Evolutionary conservation across 2,329 filamentous ascomycete species (phyloP), one percentile per base, ranked within the genome.

Genomic region (Bipolaris gigantea): DNA sequence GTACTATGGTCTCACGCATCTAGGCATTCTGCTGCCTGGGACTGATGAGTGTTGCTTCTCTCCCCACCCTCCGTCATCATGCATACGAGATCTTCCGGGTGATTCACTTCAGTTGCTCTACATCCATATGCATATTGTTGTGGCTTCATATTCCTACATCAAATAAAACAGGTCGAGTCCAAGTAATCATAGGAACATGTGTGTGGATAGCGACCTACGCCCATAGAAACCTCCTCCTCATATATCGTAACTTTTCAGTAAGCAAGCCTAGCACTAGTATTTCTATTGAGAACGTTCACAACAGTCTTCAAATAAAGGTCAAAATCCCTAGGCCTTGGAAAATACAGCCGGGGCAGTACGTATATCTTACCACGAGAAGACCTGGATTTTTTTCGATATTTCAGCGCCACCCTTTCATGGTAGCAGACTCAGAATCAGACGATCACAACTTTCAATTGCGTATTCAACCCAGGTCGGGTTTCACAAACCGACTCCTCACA

Each of bases 181-280:
- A 60, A 25, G 36, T 45, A 15, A 53, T 57, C 6, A 4, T 57
- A 18, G 40, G 16, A 3, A 19, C 32, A 10, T 57, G 18, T 59
- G 41, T 61, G n/a, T 61, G 18, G 48, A 23, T 41, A 33, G 48
- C 25, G 4, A 61, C 45, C 8, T 27, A 27, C 30, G 46, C 39
- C 33, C n/a, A 61, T 15, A 53, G 54, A 40, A 54, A 45, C n/a
- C 3, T n/a, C 16, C 44, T 60, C 18, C 19, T 61, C 8, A 11
- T 60, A 5, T 61, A 61, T 57, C 30, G 42, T n/a, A 61, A 61
- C 10, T 48, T 57, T n/a, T 61, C n/a, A 40, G 41, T 53, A 33
- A 60, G 48, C 16, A 49, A 49, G 21, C 36, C 39, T 2, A 47
- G 45, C n/a, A 61, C 56, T 30, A 53, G 48, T 9, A 34, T 58